A percentile compares a stretch with the other conserved stretches of the same genome.
Conservation (phyloP, 2,329 filamentous ascomycete species). For the Cordyceps sp. region DNA sequence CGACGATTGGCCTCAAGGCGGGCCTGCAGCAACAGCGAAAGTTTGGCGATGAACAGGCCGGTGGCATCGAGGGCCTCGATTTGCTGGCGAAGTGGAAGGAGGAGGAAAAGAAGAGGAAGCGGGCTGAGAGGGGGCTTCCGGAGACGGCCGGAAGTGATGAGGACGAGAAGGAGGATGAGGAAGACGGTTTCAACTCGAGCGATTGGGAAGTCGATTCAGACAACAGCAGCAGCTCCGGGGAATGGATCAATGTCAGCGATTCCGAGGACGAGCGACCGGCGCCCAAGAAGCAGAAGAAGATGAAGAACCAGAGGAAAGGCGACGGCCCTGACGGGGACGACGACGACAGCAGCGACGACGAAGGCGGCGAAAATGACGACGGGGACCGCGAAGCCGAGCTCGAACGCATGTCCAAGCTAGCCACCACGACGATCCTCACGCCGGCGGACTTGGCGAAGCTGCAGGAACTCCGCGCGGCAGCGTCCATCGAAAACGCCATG, state of each 20-base stretch:
- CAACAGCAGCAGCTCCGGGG: slow-evolving; percentile 55
- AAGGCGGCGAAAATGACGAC: slow-evolving; percentile 9
- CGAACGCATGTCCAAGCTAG: slow-evolving; percentile 51
- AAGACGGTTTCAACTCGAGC: slow-evolving; percentile 34
- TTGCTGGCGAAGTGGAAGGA: slow-evolving; percentile 87
- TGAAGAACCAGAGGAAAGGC: too few species aligned
- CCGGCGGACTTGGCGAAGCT: slow-evolving; percentile 94
- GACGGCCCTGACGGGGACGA: too few species aligned
- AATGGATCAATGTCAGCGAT: slow-evolving; percentile 87
- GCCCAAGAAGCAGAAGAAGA: slow-evolving; percentile 25
- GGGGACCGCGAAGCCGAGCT: slow-evolving; percentile 28
- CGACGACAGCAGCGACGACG: slow-evolving; percentile 9
- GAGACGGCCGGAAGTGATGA: slow-evolving; percentile 45
- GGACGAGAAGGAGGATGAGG: slow-evolving; percentile 44
- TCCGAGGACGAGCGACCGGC: slow-evolving; percentile 59
- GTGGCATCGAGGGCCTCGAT: slow-evolving; percentile 82
- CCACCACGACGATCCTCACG: slow-evolving; percentile 87
- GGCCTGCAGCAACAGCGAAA: slow-evolving; percentile 61
- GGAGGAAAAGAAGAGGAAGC: slow-evolving; percentile 63
- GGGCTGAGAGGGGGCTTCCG: slow-evolving; percentile 49
- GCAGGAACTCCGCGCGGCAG: slow-evolving; percentile 64
- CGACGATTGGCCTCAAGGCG: slow-evolving; percentile 61
- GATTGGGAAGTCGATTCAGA: slow-evolving; percentile 46
- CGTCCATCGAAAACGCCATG: slow-evolving; percentile 50
- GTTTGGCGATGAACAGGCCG: slow-evolving; percentile 67